Percentiles rank a stretch among this genome's conserved stretches.
phyloP scores from a whole-genome alignment of 306 rosid species.

The Cercis canadensis region DNA sequence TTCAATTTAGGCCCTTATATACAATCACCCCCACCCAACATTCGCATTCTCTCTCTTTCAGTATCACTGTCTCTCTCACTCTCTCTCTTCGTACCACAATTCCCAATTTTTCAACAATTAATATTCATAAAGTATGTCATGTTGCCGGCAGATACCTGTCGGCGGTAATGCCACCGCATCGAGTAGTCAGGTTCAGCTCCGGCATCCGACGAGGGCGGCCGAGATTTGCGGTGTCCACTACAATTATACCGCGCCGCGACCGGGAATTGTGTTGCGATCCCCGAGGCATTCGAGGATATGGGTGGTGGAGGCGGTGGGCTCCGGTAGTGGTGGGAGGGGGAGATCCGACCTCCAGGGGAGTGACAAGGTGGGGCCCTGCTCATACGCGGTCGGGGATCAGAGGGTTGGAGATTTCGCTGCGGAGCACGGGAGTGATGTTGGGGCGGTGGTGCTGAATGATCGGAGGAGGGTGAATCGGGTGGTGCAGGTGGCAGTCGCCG shows the following conservation, averaged over 20 bases:
- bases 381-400: conserved; percentile 59
- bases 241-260: conserved; percentile 4
- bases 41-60: not conserved
- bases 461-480: conserved; percentile 39
- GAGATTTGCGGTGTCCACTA: conserved; percentile 25
- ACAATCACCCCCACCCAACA: too few species aligned
- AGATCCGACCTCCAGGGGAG: conserved; percentile 41
- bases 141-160: conserved; percentile 40
- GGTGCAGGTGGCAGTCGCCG: conserved; percentile 70
- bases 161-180: conserved; percentile 39
- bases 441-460: conserved; percentile 24
- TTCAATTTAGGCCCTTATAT: too few species aligned
- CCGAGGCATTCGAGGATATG: conserved; percentile 30
- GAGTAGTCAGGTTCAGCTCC: conserved; percentile 22
- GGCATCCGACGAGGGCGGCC: not conserved
- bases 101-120: not conserved
- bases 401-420: conserved; percentile 35
- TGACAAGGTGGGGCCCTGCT: conserved; percentile 45
- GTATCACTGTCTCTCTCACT: too few species aligned
- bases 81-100: not conserved
- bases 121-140: conserved; percentile 39
- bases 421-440: conserved; percentile 36
- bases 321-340: conserved; percentile 48
- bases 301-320: conserved; percentile 42
- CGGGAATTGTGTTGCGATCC: conserved; percentile 34